phyloP scores from a whole-genome alignment of 768 basidiomycete species.

The Suillus hirtellus region DNA sequence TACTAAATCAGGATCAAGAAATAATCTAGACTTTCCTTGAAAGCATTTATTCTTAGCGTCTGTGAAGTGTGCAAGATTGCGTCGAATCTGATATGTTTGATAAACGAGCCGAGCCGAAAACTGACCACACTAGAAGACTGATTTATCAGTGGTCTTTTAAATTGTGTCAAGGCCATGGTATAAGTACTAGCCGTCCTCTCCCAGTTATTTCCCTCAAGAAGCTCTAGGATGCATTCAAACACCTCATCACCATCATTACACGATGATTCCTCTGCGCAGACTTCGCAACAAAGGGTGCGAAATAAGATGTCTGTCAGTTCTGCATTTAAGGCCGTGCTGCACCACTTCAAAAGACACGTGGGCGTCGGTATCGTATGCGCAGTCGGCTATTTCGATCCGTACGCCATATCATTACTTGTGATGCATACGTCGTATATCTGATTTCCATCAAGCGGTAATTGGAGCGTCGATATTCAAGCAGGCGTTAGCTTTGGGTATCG shows the following conservation, averaged over 20 bases:
- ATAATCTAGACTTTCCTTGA: too few species aligned
- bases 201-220: conserved; percentile 16
- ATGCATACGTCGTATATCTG: not conserved
- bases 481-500: conserved; percentile 46
- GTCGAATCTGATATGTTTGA: too few species aligned
- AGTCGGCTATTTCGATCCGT: conserved; percentile 41
- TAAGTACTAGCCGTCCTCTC: conserved; percentile 24
- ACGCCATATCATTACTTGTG: conserved; percentile 6
- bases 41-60: too few species aligned
- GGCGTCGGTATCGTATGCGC: conserved; percentile 42
- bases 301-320: conserved; percentile 9
- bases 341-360: conserved; percentile 36
- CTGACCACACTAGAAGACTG: not conserved
- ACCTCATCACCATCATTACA: conserved; percentile 12
- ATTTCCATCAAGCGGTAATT: conserved; percentile 34
- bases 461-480: conserved; percentile 46
- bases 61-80: too few species aligned
- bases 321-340: conserved; percentile 17
- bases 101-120: too few species aligned
- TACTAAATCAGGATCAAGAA: too few species aligned
- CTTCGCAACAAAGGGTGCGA: conserved; percentile 11
- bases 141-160: conserved; percentile 1
- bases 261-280: conserved; percentile 11
- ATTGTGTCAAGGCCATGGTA: not conserved
- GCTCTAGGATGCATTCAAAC: conserved; percentile 29